Percentiles rank a stretch among this genome's conserved stretches.
Evolutionary conservation across 768 basidiomycete genomes (phyloP).

Genomic region (Cubamyces sp.): DNA sequence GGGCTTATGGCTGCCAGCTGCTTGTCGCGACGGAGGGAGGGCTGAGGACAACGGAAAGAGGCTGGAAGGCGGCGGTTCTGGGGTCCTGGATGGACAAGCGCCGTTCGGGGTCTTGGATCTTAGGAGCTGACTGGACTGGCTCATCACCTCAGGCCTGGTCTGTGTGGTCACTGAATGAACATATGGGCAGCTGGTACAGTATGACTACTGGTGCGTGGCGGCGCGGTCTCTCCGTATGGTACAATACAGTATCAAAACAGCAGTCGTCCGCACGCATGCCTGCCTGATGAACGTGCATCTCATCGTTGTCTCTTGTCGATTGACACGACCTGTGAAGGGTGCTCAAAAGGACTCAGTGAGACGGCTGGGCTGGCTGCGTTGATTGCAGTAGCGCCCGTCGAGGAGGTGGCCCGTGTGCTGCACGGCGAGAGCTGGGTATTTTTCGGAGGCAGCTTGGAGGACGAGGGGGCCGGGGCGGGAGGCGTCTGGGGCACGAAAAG

Average conservation of each 20-base stretch:
- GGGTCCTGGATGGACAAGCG: slow-evolving; percentile 12
- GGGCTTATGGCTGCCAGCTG: not conserved
- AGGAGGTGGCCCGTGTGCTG: not conserved
- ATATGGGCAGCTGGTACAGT: not conserved
- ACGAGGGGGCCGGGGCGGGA: not conserved
- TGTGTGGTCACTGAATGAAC: not conserved
- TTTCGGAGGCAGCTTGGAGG: not conserved
- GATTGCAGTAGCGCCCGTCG: slow-evolving; percentile 12
- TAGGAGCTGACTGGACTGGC: slow-evolving; percentile 4
- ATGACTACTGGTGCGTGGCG: slow-evolving; percentile 2
- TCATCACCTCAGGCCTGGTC: not conserved
- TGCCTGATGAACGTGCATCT: slow-evolving; percentile 11
- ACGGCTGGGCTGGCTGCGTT: slow-evolving; percentile 2
- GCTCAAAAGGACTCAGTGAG: too few relatives aligned
- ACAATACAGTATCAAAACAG: slow-evolving; percentile 2
- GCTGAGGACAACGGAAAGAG: not conserved
- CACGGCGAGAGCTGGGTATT: not conserved
- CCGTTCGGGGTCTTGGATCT: slow-evolving; percentile 1
- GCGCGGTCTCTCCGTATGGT: slow-evolving; percentile 4
- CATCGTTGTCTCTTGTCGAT: slow-evolving; percentile 5
- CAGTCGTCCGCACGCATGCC: slow-evolving; percentile 7
- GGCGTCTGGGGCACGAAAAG: slow-evolving; percentile 1
- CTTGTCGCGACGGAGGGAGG: not conserved
- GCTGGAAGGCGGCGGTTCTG: slow-evolving; percentile 15
- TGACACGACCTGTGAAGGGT: slow-evolving; percentile 18